These are phyloP conservation scores for Globisporangium viniferum DNA, from an alignment of 352 stramenopile species.

Conservation along the genomic window DNA sequence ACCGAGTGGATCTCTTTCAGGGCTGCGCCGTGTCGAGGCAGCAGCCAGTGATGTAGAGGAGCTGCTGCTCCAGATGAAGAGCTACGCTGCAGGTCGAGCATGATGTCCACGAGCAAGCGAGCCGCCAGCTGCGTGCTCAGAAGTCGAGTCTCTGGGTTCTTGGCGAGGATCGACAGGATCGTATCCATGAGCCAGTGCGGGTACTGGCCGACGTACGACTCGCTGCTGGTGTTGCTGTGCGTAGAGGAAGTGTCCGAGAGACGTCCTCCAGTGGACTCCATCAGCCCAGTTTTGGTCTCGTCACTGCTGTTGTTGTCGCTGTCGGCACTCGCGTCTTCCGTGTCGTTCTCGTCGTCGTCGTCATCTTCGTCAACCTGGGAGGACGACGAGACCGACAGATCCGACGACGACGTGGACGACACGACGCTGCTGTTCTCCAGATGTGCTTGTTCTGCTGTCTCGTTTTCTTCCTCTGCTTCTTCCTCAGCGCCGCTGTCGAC, in stretches of 20 bases:
- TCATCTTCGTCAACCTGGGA: slow-evolving; percentile 13
- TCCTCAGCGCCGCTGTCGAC: neutral
- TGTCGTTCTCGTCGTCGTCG: slow-evolving; percentile 6
- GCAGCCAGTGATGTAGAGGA: slow-evolving; percentile 17
- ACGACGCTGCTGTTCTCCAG: slow-evolving; percentile 18
- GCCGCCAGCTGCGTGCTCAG: slow-evolving; percentile 52
- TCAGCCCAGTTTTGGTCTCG: slow-evolving; percentile 2
- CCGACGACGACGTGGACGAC: slow-evolving; percentile 23
- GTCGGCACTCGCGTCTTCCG: neutral
- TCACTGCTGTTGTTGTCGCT: neutral
- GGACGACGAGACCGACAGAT: slow-evolving; percentile 19
- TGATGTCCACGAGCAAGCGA: slow-evolving; percentile 55
- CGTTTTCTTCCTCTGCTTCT: neutral
- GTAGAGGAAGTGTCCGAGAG: neutral
- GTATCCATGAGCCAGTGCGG: slow-evolving; percentile 53
- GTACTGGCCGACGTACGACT: slow-evolving; percentile 24
- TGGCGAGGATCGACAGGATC: slow-evolving; percentile 40
- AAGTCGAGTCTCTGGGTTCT: slow-evolving; percentile 48
- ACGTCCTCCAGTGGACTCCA: neutral
- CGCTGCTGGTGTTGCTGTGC: neutral
- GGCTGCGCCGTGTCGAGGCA: slow-evolving; percentile 25
- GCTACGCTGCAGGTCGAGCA: slow-evolving; percentile 30
- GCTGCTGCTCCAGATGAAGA: neutral
- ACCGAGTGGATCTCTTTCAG: slow-evolving; percentile 64
- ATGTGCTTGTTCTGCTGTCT: neutral